Base-by-base conservation (phyloP, 345 rosid species). In the Salix purpurea region DNA sequence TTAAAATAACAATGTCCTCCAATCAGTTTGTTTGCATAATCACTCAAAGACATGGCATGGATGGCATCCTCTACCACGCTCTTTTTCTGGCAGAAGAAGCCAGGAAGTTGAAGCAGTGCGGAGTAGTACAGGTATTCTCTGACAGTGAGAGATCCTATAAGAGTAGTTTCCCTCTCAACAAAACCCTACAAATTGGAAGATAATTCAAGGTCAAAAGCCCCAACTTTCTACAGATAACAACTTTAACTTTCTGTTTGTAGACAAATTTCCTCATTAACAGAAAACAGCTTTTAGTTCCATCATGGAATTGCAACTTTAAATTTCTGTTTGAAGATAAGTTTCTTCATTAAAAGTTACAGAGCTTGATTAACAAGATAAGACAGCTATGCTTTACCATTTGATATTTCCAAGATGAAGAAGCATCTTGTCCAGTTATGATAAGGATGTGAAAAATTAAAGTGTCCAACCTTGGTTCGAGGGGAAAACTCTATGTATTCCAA, bases 1-100 rank as follows among this genome's bases (percentile, higher is more conserved):
- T 94, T 96, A 95, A 92, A 91, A 80, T 91, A 88, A 78, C 99
- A 94, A 64, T 94, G 99, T 64, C 99, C 96, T 74, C 99, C 98
- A 52, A 96, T 96, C 80, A 96, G 82, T 81, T 94, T 96, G 86
- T 96, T 94, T 70, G 93, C 98, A 81, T 90, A 92, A 76, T 94
- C 98, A 81, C 83, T 79, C 83, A 96, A 77, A 72, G 99, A 96
- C 99, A 96, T 96, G 15, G 97, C 97, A 62, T 89, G 97, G 34
- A 96, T 96, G 32, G 99, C 99, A 81, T 96, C 99, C 94, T 94
- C 99, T 44, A 96, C 99, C 56, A 92, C 92, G 75, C 84, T 81
- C 84, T 86, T 94, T 86, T 90, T 96, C 88, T 90, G 92, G 87
- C 89, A 92, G 84, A 96, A 90, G 67, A 96, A 94, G 64, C 98